phyloP scores from a whole-genome alignment of 1,139 yeast species.

The Kodamaea sp. region DNA sequence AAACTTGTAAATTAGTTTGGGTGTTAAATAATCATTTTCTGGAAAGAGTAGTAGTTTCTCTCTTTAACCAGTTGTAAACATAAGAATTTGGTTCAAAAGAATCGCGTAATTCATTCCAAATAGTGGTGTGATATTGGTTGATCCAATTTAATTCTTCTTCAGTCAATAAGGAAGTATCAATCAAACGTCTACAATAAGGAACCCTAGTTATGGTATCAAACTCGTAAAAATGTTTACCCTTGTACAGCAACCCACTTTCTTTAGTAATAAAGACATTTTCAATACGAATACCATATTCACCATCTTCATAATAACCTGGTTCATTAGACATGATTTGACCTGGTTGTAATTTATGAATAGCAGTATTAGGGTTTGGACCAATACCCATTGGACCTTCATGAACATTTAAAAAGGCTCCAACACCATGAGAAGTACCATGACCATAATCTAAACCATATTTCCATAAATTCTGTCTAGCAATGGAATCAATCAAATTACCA shows the following conservation, averaged over 20 bases:
- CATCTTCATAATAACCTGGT: constrained; percentile 94
- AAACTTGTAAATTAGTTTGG: background rate
- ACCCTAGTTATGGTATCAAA: constrained; percentile 86
- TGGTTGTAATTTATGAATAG: constrained; percentile 45
- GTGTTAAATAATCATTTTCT: too few species aligned
- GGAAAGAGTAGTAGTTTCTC: constrained; percentile 55
- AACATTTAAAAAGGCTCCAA: constrained; percentile 87
- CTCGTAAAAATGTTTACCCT: constrained; percentile 58
- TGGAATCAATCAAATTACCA: constrained; percentile 76
- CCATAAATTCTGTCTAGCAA: constrained; percentile 93
- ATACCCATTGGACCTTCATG: constrained; percentile 97
- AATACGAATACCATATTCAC: constrained; percentile 88
- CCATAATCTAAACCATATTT: constrained; percentile 80
- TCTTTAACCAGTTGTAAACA: constrained; percentile 69
- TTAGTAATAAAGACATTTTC: constrained; percentile 76
- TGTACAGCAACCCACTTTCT: constrained; percentile 41
- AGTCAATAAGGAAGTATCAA: constrained; percentile 55
- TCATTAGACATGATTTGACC: constrained; percentile 90
- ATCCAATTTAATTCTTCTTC: constrained; percentile 63
- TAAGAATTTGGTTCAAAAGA: constrained; percentile 47
- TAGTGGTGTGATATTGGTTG: constrained; percentile 60
- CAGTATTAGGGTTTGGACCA: constrained; percentile 59
- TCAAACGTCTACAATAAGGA: constrained; percentile 76
- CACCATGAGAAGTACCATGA: constrained; percentile 98
- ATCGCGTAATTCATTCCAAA: constrained; percentile 55